A percentile compares a stretch with the other conserved stretches of the same genome.
Conservation (phyloP, 768 basidiomycete genomes). For the Cystofilobasidium bisporidii region DNA sequence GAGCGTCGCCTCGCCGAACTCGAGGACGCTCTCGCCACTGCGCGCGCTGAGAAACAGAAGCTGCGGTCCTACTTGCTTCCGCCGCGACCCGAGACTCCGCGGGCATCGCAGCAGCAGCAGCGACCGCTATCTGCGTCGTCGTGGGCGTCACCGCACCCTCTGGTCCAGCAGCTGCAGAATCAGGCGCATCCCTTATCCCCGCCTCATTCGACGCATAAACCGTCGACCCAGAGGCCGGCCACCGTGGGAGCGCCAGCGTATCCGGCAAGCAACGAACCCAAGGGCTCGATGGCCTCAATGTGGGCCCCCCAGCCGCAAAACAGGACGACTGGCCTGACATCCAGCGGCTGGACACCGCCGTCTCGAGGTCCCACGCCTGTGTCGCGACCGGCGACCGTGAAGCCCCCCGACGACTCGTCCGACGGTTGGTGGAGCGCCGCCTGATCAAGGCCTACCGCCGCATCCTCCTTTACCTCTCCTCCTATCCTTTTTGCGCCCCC, state of each 20-base stretch:
- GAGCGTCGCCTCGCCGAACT: not conserved
- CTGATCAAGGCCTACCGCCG: not conserved
- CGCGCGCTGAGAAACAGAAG: not conserved
- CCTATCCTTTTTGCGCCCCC: too few relatives aligned
- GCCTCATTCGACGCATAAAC: not conserved
- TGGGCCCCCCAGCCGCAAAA: not conserved
- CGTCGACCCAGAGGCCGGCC: not conserved
- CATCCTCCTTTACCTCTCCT: too few relatives aligned
- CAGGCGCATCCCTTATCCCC: constrained; percentile 7
- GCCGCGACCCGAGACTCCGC: not conserved
- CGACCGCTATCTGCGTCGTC: not conserved
- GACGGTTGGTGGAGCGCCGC: constrained; percentile 17
- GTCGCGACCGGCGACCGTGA: constrained; percentile 1
- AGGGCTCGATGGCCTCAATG: not conserved
- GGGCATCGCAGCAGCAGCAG: not conserved
- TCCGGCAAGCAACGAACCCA: not conserved
- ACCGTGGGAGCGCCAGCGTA: not conserved
- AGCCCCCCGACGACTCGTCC: constrained; percentile 4
- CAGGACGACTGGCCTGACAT: too few relatives aligned
- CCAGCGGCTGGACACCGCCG: not conserved
- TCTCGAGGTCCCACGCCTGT: not conserved
- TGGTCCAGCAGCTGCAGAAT: constrained; percentile 9
- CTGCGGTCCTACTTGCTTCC: not conserved
- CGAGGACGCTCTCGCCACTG: too few relatives aligned
- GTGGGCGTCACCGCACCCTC: not conserved